Conservation (phyloP, 805 yeast genomes). For the Yamadazyma laniorum region DNA sequence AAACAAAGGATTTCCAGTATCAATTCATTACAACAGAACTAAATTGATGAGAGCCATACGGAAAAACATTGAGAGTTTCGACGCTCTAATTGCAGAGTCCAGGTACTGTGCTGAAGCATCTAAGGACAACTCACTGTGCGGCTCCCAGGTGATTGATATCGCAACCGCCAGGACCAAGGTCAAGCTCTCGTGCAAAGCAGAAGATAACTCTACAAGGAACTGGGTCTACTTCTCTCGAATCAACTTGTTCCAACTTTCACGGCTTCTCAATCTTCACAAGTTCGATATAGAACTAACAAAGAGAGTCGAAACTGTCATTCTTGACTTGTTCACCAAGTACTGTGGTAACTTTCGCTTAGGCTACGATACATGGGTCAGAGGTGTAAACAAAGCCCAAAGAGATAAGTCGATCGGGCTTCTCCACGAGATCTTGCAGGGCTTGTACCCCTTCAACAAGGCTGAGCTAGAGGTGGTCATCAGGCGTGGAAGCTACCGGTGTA, state of each 20-base stretch:
- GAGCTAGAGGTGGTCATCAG: conserved; percentile 5
- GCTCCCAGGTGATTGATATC: no score
- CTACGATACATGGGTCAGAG: conserved; percentile 9
- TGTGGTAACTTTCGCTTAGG: conserved; percentile 11
- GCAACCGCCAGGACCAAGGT: no score
- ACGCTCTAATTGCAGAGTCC: no score
- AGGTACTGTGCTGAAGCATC: no score
- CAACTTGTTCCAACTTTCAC: conserved; percentile 6
- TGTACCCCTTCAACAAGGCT: conserved; percentile 8
- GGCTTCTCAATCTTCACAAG: conserved; percentile 5
- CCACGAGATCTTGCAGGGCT: conserved; percentile 5
- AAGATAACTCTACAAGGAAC: no score
- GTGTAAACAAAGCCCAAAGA: conserved; percentile 3
- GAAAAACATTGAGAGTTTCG: no score
- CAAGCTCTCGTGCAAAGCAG: no score
- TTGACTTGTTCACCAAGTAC: conserved; percentile 6
- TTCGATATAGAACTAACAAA: conserved; percentile 9
- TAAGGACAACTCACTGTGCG: no score
- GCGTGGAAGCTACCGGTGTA: conserved; percentile 8
- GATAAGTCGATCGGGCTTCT: conserved; percentile 4
- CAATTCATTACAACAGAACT: no score
- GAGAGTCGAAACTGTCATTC: conserved; percentile 6
- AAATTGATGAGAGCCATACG: no score
- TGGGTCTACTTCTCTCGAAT: conserved; percentile 4
- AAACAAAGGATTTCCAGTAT: no score